Base-by-base conservation (phyloP, 2,329 filamentous ascomycete species). In the Hypoxylon sp. region DNA sequence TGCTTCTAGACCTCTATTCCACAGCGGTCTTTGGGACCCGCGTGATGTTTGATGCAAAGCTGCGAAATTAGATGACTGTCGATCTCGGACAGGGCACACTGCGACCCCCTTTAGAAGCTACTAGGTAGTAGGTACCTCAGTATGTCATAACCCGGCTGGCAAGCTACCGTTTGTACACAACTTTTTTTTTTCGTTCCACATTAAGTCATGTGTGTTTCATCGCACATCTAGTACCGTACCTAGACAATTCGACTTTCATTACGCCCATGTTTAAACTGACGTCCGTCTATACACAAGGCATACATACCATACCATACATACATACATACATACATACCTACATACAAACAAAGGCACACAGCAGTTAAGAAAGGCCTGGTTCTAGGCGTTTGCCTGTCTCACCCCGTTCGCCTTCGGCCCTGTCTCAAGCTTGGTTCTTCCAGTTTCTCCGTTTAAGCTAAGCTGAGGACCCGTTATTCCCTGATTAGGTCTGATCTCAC, bases 161-260 rank as follows among this genome's bases (percentile, higher is more conserved):
- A n/a, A n/a, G n/a, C n/a, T n/a, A n/a, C n/a, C n/a, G n/a, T n/a
- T 49, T 48, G 41, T 47, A 43, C 43, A 53, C 50, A 40, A 44
- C 40, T 5, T n/a, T n/a, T n/a, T n/a, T n/a, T n/a, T 38, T 27
- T 44, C 26, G 56, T 59, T 53, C 56, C 56, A 59, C 56, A 53
- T 41, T 53, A 53, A 56, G 56, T 59, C 52, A 59, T 54, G 56
- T 59, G 49, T 44, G 53, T 54, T 44, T 51, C 21, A 47, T 49
- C 26, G n/a, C n/a, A n/a, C n/a, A n/a, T n/a, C n/a, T n/a, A n/a
- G n/a, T n/a, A n/a, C n/a, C n/a, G n/a, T n/a, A n/a, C 40, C 51
- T 27, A 52, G 36, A 37, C 44, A 44, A n/a, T 46, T 44, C 46
- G 32, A 50, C 23, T 37, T 45, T 51, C 47, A 54, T 53, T 50